phyloP scores from a whole-genome alignment of 2,329 filamentous ascomycete genomes.

The Cercospora zeae-maydis region DNA sequence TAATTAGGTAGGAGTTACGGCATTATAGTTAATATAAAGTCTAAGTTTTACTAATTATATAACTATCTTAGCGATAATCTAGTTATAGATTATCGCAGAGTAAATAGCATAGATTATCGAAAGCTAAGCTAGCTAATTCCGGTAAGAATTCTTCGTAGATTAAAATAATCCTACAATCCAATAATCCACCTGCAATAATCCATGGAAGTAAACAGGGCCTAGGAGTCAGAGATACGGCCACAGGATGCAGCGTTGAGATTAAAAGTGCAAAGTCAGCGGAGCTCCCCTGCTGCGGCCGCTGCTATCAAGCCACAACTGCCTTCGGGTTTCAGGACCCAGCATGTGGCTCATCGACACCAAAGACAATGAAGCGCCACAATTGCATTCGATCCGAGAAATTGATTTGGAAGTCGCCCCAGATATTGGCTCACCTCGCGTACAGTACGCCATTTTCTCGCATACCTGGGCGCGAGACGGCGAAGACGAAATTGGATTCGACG shows the following conservation, averaged over 20 bases:
- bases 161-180: no score
- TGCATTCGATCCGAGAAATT: background rate
- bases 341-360: background rate
- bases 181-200: background rate
- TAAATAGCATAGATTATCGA: no score
- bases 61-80: no score
- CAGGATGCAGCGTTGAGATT: no score
- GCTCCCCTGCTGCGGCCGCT: no score
- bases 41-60: no score
- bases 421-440: background rate
- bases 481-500: background rate
- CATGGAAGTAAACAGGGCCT: background rate
- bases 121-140: no score
- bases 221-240: no score
- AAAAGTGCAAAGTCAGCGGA: no score
- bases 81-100: no score
- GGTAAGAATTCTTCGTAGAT: background rate
- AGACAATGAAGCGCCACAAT: background rate
- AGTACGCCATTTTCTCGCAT: conserved; percentile 1
- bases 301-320: background rate
- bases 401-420: background rate
- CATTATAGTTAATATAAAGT: no score
- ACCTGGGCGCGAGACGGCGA: background rate
- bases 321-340: background rate
- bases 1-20: no score